A percentile compares a stretch with the other conserved stretches of the same genome.
Conservation (phyloP, 495 filamentous ascomycete genomes). For the Aspergillus funiculosus region DNA sequence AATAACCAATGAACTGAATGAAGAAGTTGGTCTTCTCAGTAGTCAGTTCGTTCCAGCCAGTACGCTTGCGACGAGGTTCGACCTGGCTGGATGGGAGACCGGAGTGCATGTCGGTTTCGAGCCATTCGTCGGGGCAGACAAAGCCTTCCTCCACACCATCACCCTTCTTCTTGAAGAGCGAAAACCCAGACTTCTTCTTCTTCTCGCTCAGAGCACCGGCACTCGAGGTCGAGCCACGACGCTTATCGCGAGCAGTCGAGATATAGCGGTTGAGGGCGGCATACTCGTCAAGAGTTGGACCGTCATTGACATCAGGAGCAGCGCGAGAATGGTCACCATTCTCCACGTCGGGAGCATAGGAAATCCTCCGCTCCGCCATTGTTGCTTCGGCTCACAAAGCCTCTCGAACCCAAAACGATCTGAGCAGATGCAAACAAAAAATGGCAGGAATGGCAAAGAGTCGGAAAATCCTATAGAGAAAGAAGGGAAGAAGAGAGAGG, state of each 20-base stretch:
- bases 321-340: constrained; percentile 43
- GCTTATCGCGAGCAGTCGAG: constrained; percentile 57
- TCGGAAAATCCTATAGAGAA: constrained; percentile 41
- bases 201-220: constrained; percentile 39
- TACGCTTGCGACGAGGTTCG: constrained; percentile 58
- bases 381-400: constrained; percentile 47
- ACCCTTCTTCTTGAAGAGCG: constrained; percentile 47
- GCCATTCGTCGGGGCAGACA: constrained; percentile 64
- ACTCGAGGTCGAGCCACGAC: constrained; percentile 51
- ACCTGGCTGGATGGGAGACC: constrained; percentile 56
- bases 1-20: constrained; percentile 70
- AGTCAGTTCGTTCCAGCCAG: constrained; percentile 68
- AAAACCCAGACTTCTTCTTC: constrained; percentile 50
- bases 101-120: constrained; percentile 60
- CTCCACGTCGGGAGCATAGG: constrained; percentile 49
- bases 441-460: constrained; percentile 42
- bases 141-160: constrained; percentile 38
- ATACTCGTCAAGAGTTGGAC: constrained; percentile 44
- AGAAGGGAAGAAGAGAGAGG: constrained; percentile 21
- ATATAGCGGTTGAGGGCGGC: constrained; percentile 58
- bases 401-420: constrained; percentile 37
- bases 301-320: constrained; percentile 29
- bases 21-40: constrained; percentile 76
- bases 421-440: constrained; percentile 36
- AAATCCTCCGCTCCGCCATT: constrained; percentile 51